These are phyloP conservation scores for Annulohypoxylon bovei DNA, from an alignment of 495 filamentous ascomycete genomes.

Conservation along the genomic window DNA sequence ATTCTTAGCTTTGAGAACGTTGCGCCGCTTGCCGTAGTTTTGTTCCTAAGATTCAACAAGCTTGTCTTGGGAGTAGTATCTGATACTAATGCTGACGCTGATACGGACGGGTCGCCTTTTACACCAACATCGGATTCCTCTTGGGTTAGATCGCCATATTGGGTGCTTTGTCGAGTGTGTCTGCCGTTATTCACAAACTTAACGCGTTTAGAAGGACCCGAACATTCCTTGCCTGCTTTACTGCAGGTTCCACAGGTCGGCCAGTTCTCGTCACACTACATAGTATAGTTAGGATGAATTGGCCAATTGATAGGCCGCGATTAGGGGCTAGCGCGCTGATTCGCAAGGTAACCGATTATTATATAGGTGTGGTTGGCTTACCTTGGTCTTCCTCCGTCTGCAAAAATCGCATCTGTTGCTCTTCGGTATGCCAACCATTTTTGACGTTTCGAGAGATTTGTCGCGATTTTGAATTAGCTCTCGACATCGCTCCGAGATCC, in stretches of 20 bases:
- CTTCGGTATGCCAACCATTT: conserved; percentile 35
- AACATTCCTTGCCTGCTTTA: conserved; percentile 31
- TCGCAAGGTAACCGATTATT: background rate
- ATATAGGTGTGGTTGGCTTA: background rate
- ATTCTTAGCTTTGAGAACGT: conserved; percentile 26
- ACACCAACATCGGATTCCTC: background rate
- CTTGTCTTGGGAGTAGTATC: background rate
- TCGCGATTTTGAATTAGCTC: background rate
- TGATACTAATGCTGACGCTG: background rate
- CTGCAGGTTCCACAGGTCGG: conserved; percentile 32
- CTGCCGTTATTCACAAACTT: conserved; percentile 29
- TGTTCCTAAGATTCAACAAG: conserved; percentile 11
- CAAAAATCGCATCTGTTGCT: conserved; percentile 34
- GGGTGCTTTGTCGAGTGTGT: background rate
- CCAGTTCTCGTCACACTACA: conserved; percentile 32
- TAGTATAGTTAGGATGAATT: background rate
- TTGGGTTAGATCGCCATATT: background rate
- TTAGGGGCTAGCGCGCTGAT: background rate
- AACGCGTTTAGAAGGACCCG: conserved; percentile 19
- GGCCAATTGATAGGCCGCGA: conserved; percentile 1
- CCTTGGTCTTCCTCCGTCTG: conserved; percentile 30
- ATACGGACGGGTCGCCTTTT: background rate
- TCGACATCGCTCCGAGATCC: background rate
- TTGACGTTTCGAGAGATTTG: conserved; percentile 10
- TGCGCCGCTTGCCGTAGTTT: conserved; percentile 14